These are phyloP conservation scores for Tinospora cordifolia DNA, from an alignment of 164 flowering plant genomes.

Conservation along the genomic window DNA sequence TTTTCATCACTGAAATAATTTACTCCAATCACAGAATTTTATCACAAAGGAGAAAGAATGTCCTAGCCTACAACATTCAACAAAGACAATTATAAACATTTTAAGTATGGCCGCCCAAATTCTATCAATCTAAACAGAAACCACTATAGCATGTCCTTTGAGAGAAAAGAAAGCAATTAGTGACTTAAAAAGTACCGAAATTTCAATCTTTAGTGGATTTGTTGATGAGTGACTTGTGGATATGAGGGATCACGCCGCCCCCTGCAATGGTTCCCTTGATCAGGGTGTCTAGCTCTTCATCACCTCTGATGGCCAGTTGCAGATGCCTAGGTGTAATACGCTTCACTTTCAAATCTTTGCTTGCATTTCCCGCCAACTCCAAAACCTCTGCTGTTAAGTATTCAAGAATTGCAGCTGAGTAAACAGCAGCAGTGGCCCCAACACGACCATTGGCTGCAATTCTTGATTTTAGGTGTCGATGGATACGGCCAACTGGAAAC, in stretches of 20 bases:
- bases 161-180: background rate
- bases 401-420: slow-evolving; percentile 85
- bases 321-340: slow-evolving; percentile 88
- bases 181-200: background rate
- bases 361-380: slow-evolving; percentile 88
- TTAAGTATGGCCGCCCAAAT: background rate
- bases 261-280: slow-evolving; percentile 94
- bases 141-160: background rate
- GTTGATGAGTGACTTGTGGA: slow-evolving; percentile 95
- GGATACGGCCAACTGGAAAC: slow-evolving; percentile 91
- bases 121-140: slow-evolving; percentile 6
- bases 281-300: slow-evolving; percentile 91
- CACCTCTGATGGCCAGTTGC: slow-evolving; percentile 97
- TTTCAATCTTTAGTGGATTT: slow-evolving; percentile 71
- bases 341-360: slow-evolving; percentile 93
- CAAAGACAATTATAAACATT: background rate
- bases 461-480: slow-evolving; percentile 68
- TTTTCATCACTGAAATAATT: background rate
- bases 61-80: background rate
- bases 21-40: background rate
- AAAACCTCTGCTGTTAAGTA: slow-evolving; percentile 90
- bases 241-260: slow-evolving; percentile 95
- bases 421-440: slow-evolving; percentile 92
- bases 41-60: background rate
- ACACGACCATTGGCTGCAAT: slow-evolving; percentile 76